Evolutionary conservation across 257 asterid genomes (phyloP).

Genomic region (Primulina eburnea): DNA sequence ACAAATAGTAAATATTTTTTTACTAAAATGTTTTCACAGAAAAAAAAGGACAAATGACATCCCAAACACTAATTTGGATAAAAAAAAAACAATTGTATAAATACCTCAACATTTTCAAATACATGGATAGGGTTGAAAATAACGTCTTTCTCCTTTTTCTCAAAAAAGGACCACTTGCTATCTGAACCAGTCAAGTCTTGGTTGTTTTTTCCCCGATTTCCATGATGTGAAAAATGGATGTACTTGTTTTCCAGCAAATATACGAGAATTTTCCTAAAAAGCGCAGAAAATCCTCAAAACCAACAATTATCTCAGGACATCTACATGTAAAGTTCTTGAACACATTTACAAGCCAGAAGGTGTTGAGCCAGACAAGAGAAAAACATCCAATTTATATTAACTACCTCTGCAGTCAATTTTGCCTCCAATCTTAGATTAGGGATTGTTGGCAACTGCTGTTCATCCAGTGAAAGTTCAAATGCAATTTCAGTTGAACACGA

Average conservation of each 20-base stretch:
- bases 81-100: slow-evolving; percentile 18
- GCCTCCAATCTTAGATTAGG: slow-evolving; percentile 89
- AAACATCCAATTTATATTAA: slow-evolving; percentile 18
- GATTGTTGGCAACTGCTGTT: slow-evolving; percentile 38
- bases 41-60: slow-evolving; percentile 4
- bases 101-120: slow-evolving; percentile 67
- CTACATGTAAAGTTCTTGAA: slow-evolving; percentile 5
- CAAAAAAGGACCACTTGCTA: slow-evolving; percentile 33
- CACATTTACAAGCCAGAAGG: slow-evolving; percentile 9
- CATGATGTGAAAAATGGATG: slow-evolving; percentile 84
- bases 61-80: slow-evolving; percentile 7
- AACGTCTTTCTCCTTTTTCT: slow-evolving; percentile 51
- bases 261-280: slow-evolving; percentile 74
- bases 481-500: slow-evolving; percentile 38
- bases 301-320: slow-evolving; percentile 5
- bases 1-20: slow-evolving; percentile 10
- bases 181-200: slow-evolving; percentile 54
- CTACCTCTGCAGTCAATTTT: slow-evolving; percentile 73
- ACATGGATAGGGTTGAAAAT: slow-evolving; percentile 75
- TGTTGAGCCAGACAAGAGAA: slow-evolving; percentile 14
- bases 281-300: slow-evolving; percentile 23
- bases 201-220: slow-evolving; percentile 58
- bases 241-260: slow-evolving; percentile 78
- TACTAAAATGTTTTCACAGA: slow-evolving; percentile 6
- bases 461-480: slow-evolving; percentile 48